These are phyloP conservation scores for Helichrysum umbraculigerum DNA, from an alignment of 129 eudicot species.

Conservation along the genomic window DNA sequence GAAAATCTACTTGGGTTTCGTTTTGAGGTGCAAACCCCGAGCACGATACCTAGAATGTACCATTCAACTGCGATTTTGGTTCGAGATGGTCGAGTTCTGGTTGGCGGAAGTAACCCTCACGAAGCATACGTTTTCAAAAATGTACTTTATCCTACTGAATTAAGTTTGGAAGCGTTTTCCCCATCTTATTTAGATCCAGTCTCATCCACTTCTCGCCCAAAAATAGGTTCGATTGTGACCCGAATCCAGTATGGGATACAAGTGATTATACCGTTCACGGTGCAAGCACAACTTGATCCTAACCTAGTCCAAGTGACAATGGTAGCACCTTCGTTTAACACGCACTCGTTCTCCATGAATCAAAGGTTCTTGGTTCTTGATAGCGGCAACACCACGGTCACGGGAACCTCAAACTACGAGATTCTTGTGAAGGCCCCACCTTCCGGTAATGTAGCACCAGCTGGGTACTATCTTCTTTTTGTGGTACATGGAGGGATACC, in stretches of 20 bases:
- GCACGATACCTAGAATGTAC: conserved; percentile 59
- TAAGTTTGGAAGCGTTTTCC: conserved; percentile 66
- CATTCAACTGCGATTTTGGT: conserved; percentile 62
- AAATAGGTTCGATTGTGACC: too few relatives aligned
- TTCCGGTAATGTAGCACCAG: conserved; percentile 52
- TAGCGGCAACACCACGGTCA: conserved; percentile 17
- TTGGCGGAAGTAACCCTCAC: conserved; percentile 78
- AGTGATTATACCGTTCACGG: conserved; percentile 1
- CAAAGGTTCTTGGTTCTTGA: conserved; percentile 59
- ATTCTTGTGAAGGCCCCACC: conserved; percentile 39
- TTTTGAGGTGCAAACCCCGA: conserved; percentile 44
- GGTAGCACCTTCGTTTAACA: conserved; percentile 69
- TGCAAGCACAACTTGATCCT: too few relatives aligned
- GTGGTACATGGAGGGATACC: conserved; percentile 66
- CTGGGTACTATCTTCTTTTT: conserved; percentile 46
- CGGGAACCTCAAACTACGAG: too few relatives aligned
- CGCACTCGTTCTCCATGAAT: conserved; percentile 84
- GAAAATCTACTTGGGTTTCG: conserved; percentile 19
- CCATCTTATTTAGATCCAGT: conserved; percentile 50
- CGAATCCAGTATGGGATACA: conserved; percentile 12
- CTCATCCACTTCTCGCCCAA: too few relatives aligned
- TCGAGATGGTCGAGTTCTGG: conserved; percentile 67
- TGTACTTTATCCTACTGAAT: conserved; percentile 67
- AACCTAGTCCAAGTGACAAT: conserved; percentile 46
- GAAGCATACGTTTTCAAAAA: conserved; percentile 37